Conservation (phyloP, 176 grass and related monocot species). For the Zoysia japonica region DNA sequence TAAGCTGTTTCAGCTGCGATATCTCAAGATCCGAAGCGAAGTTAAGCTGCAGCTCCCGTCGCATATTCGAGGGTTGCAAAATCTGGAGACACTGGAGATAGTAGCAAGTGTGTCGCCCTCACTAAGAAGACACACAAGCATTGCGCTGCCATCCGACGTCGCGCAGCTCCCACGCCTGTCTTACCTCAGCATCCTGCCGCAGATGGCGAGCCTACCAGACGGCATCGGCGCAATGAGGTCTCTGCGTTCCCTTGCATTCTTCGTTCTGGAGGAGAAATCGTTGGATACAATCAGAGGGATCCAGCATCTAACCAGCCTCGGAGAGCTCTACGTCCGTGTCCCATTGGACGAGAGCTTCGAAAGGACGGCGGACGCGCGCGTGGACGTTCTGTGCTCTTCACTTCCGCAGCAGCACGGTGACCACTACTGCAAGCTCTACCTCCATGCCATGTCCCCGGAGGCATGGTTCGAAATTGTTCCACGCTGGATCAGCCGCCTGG, state of each 20-base stretch:
- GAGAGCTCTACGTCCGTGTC: neutral
- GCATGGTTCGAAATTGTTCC: neutral
- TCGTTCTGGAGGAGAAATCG: neutral
- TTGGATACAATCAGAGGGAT: neutral
- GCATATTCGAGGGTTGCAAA: neutral
- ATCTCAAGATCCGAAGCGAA: slow-evolving; percentile 1
- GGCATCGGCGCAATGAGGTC: neutral
- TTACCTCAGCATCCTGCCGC: neutral
- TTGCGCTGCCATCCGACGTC: neutral
- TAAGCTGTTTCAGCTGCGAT: neutral
- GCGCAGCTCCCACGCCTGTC: neutral
- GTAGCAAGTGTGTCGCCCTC: no score
- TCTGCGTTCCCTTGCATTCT: neutral
- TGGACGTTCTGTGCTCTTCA: neutral
- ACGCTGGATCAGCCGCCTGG: no score
- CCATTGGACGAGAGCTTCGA: neutral
- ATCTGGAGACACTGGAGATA: neutral
- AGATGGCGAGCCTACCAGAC: neutral
- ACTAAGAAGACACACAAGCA: neutral
- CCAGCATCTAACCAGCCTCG: neutral
- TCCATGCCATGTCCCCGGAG: neutral
- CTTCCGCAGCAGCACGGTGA: neutral
- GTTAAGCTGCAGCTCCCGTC: neutral
- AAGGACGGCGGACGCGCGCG: neutral
- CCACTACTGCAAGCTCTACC: neutral